These are phyloP conservation scores for Neofusicoccum ribis DNA, from an alignment of 2,329 filamentous ascomycete genomes.

Conservation along the genomic window DNA sequence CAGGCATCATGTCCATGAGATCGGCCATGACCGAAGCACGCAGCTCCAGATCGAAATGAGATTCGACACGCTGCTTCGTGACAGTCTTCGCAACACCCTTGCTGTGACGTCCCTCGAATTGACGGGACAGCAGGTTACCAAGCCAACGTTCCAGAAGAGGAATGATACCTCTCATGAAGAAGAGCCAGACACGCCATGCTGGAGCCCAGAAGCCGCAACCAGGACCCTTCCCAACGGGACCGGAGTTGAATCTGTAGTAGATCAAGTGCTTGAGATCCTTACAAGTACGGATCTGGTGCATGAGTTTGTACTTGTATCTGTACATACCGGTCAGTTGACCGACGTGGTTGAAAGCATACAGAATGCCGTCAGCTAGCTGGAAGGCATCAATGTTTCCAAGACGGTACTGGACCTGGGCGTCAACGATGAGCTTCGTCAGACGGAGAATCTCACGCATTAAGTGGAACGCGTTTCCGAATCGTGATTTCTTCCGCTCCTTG, in stretches of 20 bases:
- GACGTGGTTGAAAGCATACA: constrained; percentile 99
- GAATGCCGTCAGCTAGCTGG: constrained; percentile 94
- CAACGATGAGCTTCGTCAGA: constrained; percentile 94
- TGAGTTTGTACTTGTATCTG: constrained; percentile 99
- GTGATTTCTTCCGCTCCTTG: constrained; percentile 98
- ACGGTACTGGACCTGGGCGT: constrained; percentile 96
- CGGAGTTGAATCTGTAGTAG: constrained; percentile 98
- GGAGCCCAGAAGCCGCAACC: constrained; percentile 99
- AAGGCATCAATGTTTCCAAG: constrained; percentile 98
- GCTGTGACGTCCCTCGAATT: constrained; percentile 97
- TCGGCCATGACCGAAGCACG: constrained; percentile 98
- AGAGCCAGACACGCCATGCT: constrained; percentile 97
- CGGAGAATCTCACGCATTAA: constrained; percentile 97
- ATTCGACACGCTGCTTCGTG: constrained; percentile 98
- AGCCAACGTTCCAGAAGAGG: constrained; percentile 96
- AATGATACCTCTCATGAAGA: constrained; percentile 99
- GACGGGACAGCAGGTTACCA: constrained; percentile 91
- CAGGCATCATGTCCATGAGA: constrained; percentile 99
- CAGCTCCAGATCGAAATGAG: constrained; percentile 95
- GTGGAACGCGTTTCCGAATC: constrained; percentile 98
- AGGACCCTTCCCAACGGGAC: constrained; percentile 93
- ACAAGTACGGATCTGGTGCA: constrained; percentile 99
- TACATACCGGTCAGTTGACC: constrained; percentile 99
- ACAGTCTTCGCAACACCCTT: constrained; percentile 99
- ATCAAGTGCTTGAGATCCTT: constrained; percentile 99